phyloP scores from a whole-genome alignment of 2,329 filamentous ascomycete genomes.

The Colletotrichum sp. region DNA sequence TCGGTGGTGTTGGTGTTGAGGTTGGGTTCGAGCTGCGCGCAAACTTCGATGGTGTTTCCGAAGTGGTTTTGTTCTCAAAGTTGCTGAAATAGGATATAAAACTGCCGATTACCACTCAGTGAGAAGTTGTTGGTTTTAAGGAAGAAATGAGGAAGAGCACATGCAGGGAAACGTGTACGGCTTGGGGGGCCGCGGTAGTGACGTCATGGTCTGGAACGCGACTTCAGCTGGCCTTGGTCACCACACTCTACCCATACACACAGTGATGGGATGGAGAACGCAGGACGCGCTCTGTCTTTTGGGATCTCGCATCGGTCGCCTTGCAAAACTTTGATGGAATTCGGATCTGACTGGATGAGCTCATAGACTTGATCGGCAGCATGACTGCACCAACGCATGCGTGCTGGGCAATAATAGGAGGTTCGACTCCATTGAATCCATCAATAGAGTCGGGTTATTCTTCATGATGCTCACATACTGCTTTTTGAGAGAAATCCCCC shows the following conservation, averaged over 20 bases:
- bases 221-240: not conserved
- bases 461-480: no score
- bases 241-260: not conserved
- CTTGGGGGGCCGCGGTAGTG: not conserved
- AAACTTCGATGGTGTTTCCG: not conserved
- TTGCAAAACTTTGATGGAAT: no score
- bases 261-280: conserved; percentile 6
- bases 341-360: no score
- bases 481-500: no score
- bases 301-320: not conserved
- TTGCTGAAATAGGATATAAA: not conserved
- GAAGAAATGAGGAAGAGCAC: not conserved
- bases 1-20: not conserved
- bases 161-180: not conserved
- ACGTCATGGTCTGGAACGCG: not conserved
- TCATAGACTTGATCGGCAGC: no score
- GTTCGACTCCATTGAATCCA: no score
- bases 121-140: not conserved
- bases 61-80: not conserved
- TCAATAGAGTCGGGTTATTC: no score
- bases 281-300: conserved; percentile 5
- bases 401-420: no score
- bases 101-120: not conserved
- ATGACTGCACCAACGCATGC: no score
- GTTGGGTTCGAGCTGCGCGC: not conserved